Conservation (phyloP, 768 basidiomycete species). For the Leccinum disarticulatum region DNA sequence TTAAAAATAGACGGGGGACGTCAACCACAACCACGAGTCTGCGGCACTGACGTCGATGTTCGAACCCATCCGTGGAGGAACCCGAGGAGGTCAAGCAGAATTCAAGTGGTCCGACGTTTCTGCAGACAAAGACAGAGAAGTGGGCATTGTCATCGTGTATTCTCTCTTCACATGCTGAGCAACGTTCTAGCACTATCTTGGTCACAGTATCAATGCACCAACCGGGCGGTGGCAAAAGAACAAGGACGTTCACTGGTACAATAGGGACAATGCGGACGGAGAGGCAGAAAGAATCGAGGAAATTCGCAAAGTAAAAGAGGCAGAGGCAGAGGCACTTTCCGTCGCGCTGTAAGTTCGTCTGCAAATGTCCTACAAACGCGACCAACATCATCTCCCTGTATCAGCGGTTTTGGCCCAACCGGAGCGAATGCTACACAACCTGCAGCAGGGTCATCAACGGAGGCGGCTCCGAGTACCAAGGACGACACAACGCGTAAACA, state of each 20-base stretch:
- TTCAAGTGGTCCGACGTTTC: slow-evolving; percentile 92
- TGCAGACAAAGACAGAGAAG: slow-evolving; percentile 92
- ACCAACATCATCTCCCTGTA: slow-evolving; percentile 14
- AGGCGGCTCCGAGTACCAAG: slow-evolving; percentile 21
- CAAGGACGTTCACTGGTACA: slow-evolving; percentile 96
- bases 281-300: slow-evolving; percentile 65
- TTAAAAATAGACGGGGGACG: slow-evolving; percentile 5
- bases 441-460: slow-evolving; percentile 19
- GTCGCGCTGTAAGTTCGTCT: slow-evolving; percentile 62
- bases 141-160: slow-evolving; percentile 29
- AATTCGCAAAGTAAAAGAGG: slow-evolving; percentile 78
- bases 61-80: slow-evolving; percentile 85
- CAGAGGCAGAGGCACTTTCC: slow-evolving; percentile 85
- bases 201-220: slow-evolving; percentile 92
- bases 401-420: slow-evolving; percentile 71
- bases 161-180: slow-evolving; percentile 1
- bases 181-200: slow-evolving; percentile 78
- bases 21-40: background rate
- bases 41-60: slow-evolving; percentile 45
- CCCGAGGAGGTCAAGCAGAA: slow-evolving; percentile 86
- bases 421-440: slow-evolving; percentile 35
- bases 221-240: slow-evolving; percentile 97
- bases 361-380: background rate
- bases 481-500: slow-evolving; percentile 34
- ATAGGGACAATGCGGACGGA: slow-evolving; percentile 50